phyloP scores from a whole-genome alignment of 495 filamentous ascomycete species.

The Podospora comata region DNA sequence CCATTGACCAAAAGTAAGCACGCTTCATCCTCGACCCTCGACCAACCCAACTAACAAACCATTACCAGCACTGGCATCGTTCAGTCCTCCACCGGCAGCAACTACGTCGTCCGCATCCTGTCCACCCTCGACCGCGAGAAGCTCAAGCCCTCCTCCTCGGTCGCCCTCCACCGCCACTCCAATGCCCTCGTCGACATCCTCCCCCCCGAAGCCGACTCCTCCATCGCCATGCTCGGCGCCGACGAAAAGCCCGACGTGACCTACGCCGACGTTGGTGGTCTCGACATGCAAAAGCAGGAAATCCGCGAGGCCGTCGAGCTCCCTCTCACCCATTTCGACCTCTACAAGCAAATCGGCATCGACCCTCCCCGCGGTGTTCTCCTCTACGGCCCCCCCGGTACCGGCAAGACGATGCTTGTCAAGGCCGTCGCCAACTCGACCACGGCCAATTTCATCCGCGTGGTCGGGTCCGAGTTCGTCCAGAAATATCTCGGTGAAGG shows the following conservation, averaged over 20 bases:
- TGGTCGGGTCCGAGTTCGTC: constrained; percentile 96
- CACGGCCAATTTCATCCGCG: constrained; percentile 96
- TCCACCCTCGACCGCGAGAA: constrained; percentile 97
- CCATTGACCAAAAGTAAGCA: constrained; percentile 95
- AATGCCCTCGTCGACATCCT: constrained; percentile 98
- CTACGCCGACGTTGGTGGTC: constrained; percentile 93
- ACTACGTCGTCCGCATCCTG: constrained; percentile 97
- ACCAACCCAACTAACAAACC: constrained; percentile 12
- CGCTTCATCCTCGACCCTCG: constrained; percentile 6
- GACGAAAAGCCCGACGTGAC: constrained; percentile 98
- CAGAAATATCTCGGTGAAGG: constrained; percentile 98
- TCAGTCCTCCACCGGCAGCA: constrained; percentile 95
- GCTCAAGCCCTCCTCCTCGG: constrained; percentile 94
- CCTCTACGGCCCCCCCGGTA: constrained; percentile 93
- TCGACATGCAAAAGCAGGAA: constrained; percentile 99
- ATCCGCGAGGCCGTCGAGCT: constrained; percentile 97
- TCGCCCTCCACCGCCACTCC: constrained; percentile 95
- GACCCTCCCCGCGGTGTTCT: constrained; percentile 95
- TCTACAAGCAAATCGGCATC: constrained; percentile 98
- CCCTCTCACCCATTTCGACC: constrained; percentile 92
- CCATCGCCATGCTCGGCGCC: constrained; percentile 94
- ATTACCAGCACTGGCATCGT: constrained; percentile 88
- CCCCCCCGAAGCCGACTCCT: constrained; percentile 94
- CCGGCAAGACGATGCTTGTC: constrained; percentile 98
- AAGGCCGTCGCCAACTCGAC: constrained; percentile 98